Evolutionary conservation across 2,329 filamentous ascomycete genomes (phyloP), one percentile per base, ranked within the genome.

Genomic region (Trichophyton equinum): DNA sequence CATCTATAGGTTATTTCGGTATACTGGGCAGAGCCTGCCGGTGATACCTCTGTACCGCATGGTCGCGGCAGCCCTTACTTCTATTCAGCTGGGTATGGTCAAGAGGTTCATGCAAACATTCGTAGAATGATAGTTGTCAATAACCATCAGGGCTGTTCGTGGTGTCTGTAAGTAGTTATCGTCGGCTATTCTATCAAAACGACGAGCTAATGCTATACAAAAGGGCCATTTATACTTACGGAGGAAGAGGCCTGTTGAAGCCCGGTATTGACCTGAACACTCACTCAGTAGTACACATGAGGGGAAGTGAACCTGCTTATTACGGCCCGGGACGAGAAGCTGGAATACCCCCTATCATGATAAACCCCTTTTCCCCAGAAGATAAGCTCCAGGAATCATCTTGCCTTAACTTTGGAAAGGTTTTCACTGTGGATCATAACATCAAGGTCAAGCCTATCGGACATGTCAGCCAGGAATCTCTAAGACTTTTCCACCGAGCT

Each of bases 341-440:
- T 4, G 27, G 51, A 30, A n/a, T 55, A 20, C 5, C 51, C 2
- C 68, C 76, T 0, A 69, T 79, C 3, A 66, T 67, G 33, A 66
- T 79, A 9, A 36, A 64, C 0, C 70, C 70, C 0, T 61, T 64
- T 0, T 62, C 63, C 13, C 13, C 56, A 0, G 59, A 62, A 1
- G 61, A 70, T 20, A 68, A 60, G 2, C 64, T 78, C 4, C 59
- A 30, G 27, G 27, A 30, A 73, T 15, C 7, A 57, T 78, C 75
- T 2, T 69, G 75, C 1, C 61, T 78, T 3, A 73, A 76, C 9
- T 76, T 76, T 40, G 71, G 70, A 1, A 76, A 76, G 13, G 64
- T 73, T 0, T 72, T 75, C 64, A 74, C 72, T 0, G 71, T 77
- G 11, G 72, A 78, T 60, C 72, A 76, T 60, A 76, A 78, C 59